Conservation (phyloP, 1,284 basidiomycete species). For the Heterobasidion annosum region DNA sequence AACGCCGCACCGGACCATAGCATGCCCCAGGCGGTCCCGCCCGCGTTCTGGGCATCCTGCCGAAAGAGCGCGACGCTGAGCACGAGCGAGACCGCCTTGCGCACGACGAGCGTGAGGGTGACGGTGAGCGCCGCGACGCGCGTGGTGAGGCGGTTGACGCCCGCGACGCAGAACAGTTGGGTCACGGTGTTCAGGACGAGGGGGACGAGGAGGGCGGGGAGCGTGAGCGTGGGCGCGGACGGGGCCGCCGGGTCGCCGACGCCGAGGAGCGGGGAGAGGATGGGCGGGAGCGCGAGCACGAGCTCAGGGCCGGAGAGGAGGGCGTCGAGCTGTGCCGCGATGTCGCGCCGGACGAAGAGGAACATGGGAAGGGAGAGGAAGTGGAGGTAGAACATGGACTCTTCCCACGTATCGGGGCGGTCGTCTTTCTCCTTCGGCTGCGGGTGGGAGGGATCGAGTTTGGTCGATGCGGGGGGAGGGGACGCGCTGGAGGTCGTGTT, state of each 20-base stretch:
- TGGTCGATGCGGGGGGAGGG: not conserved
- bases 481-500: not conserved
- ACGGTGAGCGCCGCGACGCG: conserved; percentile 77
- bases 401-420: conserved; percentile 58
- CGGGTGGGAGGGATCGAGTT: not conserved
- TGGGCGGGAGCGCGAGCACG: conserved; percentile 6
- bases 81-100: conserved; percentile 81
- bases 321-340: conserved; percentile 38
- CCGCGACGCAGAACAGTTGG: conserved; percentile 83
- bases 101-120: conserved; percentile 81
- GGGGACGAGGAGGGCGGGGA: conserved; percentile 36
- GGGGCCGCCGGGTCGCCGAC: not conserved
- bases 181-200: conserved; percentile 77
- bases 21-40: conserved; percentile 18
- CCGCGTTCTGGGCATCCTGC: conserved; percentile 13
- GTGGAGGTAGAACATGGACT: conserved; percentile 87
- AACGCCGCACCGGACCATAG: conserved; percentile 62
- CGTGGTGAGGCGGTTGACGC: conserved; percentile 81
- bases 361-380: conserved; percentile 72
- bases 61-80: conserved; percentile 55
- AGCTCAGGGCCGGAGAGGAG: conserved; percentile 20
- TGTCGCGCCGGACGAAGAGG: conserved; percentile 41
- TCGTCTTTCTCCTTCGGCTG: conserved; percentile 9
- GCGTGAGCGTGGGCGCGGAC: conserved; percentile 5
- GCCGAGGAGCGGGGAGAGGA: conserved; percentile 6